These are phyloP conservation scores for Wallemia mellicola DNA, from an alignment of 1,284 basidiomycete species.

Conservation along the genomic window DNA sequence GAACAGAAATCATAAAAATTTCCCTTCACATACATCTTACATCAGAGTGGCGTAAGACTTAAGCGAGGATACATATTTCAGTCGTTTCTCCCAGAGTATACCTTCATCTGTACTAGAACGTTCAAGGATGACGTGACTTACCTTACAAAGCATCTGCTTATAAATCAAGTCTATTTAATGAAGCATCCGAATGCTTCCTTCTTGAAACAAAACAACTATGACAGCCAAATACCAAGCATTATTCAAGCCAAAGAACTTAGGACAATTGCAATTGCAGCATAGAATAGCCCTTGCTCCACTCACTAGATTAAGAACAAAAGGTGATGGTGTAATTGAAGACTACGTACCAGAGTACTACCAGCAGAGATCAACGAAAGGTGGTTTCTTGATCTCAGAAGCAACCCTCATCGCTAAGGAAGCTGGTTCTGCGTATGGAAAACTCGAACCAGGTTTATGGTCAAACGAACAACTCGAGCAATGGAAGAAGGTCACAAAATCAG, in stretches of 20 bases:
- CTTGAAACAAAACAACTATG: not conserved
- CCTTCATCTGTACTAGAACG: too few species aligned
- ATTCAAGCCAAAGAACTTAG: not conserved
- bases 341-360: constrained; percentile 7
- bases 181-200: not conserved
- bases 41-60: too few species aligned
- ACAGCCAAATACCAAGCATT: not conserved
- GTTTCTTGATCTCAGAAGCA: constrained; percentile 7
- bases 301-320: not conserved
- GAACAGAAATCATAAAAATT: too few species aligned
- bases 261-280: not conserved
- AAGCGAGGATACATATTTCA: too few species aligned
- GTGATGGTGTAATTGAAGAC: constrained; percentile 2
- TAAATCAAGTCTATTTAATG: too few species aligned
- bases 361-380: constrained; percentile 6
- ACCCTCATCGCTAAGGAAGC: constrained; percentile 2
- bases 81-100: too few species aligned
- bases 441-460: constrained; percentile 19
- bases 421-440: not conserved
- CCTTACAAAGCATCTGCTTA: too few species aligned
- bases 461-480: constrained; percentile 17
- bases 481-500: constrained; percentile 17
- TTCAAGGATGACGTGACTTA: not conserved
- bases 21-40: too few species aligned
- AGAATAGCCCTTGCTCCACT: not conserved